Percentiles rank a stretch among this genome's conserved stretches.
Evolutionary conservation across 2,329 filamentous ascomycete species (phyloP).

Genomic region (Fusarium sp.): DNA sequence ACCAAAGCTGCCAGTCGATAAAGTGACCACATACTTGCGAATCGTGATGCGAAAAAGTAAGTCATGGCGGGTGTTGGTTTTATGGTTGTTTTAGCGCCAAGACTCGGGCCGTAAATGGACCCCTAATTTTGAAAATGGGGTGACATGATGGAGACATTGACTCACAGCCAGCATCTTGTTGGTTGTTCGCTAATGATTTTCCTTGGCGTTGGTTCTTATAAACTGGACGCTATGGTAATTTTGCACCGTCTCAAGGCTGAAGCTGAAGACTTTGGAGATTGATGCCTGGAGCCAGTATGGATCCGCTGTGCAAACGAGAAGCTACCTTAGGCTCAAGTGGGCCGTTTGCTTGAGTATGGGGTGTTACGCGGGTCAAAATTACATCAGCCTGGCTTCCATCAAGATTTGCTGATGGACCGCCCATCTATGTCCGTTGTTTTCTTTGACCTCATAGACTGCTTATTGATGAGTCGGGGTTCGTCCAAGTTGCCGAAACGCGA

Average conservation of each 20-base stretch:
- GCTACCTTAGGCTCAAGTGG: no score
- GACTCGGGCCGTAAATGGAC: not conserved
- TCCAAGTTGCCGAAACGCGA: not conserved
- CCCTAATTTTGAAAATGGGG: not conserved
- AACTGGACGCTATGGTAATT: not conserved
- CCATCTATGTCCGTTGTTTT: not conserved
- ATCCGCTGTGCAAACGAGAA: no score
- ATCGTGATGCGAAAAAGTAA: not conserved
- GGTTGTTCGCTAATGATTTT: not conserved
- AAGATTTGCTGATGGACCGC: no score
- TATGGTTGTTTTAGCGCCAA: not conserved
- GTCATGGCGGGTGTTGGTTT: not conserved
- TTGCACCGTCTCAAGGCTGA: accelerated
- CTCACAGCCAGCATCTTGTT: not conserved
- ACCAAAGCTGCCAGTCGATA: not conserved
- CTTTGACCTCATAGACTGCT: not conserved
- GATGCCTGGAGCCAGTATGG: not conserved
- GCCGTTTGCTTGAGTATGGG: no score
- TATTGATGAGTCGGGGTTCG: not conserved
- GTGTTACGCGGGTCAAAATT: no score
- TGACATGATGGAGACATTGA: not conserved
- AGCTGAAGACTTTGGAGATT: not conserved
- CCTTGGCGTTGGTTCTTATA: not conserved
- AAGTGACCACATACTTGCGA: not conserved
- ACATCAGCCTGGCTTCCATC: accelerated